These are phyloP conservation scores for Telfairia occidentalis DNA, from an alignment of 331 rosid genomes.

Conservation along the genomic window DNA sequence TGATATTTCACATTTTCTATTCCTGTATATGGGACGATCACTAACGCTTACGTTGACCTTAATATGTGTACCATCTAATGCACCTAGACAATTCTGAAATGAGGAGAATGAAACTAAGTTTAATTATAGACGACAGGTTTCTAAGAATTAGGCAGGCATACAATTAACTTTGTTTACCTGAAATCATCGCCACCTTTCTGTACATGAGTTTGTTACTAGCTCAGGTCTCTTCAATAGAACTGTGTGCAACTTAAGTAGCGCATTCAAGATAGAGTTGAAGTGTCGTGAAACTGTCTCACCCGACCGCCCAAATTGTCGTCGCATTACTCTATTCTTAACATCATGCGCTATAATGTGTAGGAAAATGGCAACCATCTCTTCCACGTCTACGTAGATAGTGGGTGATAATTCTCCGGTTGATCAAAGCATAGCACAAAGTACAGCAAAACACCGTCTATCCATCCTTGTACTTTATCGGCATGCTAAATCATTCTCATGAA, in stretches of 20 bases:
- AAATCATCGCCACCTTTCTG: not conserved
- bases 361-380: conserved; percentile 7
- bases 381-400: not conserved
- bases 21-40: not conserved
- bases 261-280: not conserved
- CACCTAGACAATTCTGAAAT: not conserved
- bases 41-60: not conserved
- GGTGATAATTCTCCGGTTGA: not conserved
- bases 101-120: not conserved
- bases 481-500: no score
- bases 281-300: not conserved
- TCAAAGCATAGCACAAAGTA: not conserved
- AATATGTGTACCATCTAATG: not conserved
- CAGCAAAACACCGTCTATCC: not conserved
- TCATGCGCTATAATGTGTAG: not conserved
- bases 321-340: not conserved
- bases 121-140: no score
- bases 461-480: not conserved
- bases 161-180: not conserved
- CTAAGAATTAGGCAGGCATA: no score
- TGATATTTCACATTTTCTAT: not conserved
- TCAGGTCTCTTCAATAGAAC: not conserved
- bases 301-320: not conserved
- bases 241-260: not conserved
- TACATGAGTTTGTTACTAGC: not conserved